These are phyloP conservation scores for Xylariales sp. DNA, from an alignment of 2,329 filamentous ascomycete species.

Conservation along the genomic window DNA sequence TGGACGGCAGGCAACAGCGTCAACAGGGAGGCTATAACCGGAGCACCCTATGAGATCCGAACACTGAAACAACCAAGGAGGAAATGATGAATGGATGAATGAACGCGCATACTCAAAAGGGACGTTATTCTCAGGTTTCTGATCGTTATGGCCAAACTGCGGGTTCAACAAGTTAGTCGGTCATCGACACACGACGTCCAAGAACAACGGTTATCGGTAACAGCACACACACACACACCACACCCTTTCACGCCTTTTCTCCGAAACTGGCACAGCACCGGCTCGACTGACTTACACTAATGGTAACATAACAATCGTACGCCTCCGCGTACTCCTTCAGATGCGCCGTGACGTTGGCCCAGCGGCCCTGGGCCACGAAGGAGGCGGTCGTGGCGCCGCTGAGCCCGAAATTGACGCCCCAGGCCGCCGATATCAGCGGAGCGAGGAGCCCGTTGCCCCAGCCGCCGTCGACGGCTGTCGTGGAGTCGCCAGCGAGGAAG, in stretches of 20 bases:
- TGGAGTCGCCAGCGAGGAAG: slow-evolving; percentile 63
- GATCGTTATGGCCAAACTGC: slow-evolving; percentile 73
- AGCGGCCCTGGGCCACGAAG: slow-evolving; percentile 63
- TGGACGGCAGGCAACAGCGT: too few species aligned
- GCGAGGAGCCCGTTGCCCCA: slow-evolving; percentile 71
- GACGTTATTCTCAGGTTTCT: slow-evolving; percentile 61
- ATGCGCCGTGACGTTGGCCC: slow-evolving; percentile 60
- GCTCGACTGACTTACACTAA: slow-evolving; percentile 46
- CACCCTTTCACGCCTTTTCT: background rate
- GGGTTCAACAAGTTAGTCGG: background rate
- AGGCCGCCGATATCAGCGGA: slow-evolving; percentile 60
- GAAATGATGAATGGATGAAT: background rate
- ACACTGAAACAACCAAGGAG: background rate
- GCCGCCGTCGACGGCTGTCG: slow-evolving; percentile 60
- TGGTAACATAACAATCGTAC: slow-evolving; percentile 64
- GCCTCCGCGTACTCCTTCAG: slow-evolving; percentile 54
- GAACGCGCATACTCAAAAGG: slow-evolving; percentile 55
- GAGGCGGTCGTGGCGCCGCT: slow-evolving; percentile 68
- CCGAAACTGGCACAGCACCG: background rate
- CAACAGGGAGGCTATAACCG: background rate
- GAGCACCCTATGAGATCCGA: too few species aligned
- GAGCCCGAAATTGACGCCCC: slow-evolving; percentile 66
- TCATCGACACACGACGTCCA: background rate
- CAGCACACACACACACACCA: background rate
- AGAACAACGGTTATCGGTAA: background rate